These are phyloP conservation scores for Whalleya microplaca DNA, from an alignment of 2,329 filamentous ascomycete genomes.

Conservation along the genomic window DNA sequence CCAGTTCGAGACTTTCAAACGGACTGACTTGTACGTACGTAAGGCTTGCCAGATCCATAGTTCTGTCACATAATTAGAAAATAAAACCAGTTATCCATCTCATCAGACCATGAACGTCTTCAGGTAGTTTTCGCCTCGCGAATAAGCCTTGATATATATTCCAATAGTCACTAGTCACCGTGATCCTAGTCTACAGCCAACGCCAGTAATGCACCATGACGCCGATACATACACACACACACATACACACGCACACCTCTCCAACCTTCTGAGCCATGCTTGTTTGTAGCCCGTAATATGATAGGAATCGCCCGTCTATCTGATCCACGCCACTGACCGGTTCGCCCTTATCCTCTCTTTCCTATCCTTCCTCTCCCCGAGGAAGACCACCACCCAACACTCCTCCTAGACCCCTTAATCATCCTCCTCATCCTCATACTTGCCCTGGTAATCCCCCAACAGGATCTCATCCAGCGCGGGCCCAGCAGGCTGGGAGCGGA, in stretches of 20 bases:
- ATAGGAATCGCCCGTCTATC: too few species aligned
- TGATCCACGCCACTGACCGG: too few species aligned
- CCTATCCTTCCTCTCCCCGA: neutral
- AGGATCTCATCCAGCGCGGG: slow-evolving; percentile 73
- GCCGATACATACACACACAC: neutral
- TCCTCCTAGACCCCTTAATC: neutral
- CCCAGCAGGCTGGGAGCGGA: slow-evolving; percentile 59
- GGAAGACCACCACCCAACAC: slow-evolving; percentile 1
- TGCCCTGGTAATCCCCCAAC: slow-evolving; percentile 69
- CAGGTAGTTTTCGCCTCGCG: neutral
- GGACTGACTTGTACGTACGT: too few species aligned
- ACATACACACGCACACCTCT: neutral
- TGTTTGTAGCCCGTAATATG: neutral
- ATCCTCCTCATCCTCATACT: slow-evolving; percentile 60
- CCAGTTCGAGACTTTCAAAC: too few species aligned
- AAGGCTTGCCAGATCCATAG: too few species aligned
- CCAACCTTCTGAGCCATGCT: neutral
- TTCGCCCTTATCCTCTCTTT: too few species aligned
- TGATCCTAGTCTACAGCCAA: neutral
- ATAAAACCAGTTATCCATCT: neutral
- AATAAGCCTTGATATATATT: neutral
- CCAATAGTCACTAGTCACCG: neutral
- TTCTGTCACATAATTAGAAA: neutral
- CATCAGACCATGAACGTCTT: neutral
- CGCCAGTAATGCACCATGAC: neutral